Evolutionary conservation across 768 basidiomycete genomes (phyloP).

Genomic region (Cyclocybe cylindracea): DNA sequence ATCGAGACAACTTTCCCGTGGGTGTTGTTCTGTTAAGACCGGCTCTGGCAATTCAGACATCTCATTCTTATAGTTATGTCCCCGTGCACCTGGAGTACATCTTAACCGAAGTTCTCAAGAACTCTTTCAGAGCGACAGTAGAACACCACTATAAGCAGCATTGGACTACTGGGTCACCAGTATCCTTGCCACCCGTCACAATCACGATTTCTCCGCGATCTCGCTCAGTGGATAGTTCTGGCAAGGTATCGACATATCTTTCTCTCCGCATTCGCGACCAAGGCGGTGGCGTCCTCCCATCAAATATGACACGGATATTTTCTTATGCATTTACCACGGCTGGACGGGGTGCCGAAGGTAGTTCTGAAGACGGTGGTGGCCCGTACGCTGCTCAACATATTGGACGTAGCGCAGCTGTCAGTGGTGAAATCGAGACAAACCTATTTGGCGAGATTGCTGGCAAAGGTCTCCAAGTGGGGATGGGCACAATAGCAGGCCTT

Average conservation of each 20-base stretch:
- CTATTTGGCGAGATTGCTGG: slow-evolving; percentile 80
- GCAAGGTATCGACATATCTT: slow-evolving; percentile 48
- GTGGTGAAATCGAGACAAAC: slow-evolving; percentile 43
- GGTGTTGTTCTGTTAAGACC: slow-evolving; percentile 29
- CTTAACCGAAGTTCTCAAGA: slow-evolving; percentile 88
- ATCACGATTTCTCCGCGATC: slow-evolving; percentile 71
- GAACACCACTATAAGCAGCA: slow-evolving; percentile 61
- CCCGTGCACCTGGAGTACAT: slow-evolving; percentile 93
- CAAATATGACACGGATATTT: slow-evolving; percentile 78
- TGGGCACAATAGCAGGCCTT: slow-evolving; percentile 89
- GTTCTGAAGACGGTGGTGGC: slow-evolving; percentile 51
- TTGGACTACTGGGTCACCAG: slow-evolving; percentile 30
- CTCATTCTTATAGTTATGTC: slow-evolving; percentile 59
- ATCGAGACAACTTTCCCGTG: slow-evolving; percentile 76
- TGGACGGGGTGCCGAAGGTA: slow-evolving; percentile 42
- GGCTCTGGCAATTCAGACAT: neutral
- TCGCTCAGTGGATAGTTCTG: slow-evolving; percentile 15
- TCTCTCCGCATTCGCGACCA: slow-evolving; percentile 83
- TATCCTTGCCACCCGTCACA: slow-evolving; percentile 58
- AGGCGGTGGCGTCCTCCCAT: slow-evolving; percentile 80
- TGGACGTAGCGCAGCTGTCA: slow-evolving; percentile 69
- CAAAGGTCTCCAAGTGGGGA: slow-evolving; percentile 73
- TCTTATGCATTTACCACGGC: slow-evolving; percentile 93
- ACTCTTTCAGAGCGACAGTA: slow-evolving; percentile 87
- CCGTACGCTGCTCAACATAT: slow-evolving; percentile 80